Conservation (phyloP, 2,329 filamentous ascomycete species). For the Colletotrichum lindemuthianum region DNA sequence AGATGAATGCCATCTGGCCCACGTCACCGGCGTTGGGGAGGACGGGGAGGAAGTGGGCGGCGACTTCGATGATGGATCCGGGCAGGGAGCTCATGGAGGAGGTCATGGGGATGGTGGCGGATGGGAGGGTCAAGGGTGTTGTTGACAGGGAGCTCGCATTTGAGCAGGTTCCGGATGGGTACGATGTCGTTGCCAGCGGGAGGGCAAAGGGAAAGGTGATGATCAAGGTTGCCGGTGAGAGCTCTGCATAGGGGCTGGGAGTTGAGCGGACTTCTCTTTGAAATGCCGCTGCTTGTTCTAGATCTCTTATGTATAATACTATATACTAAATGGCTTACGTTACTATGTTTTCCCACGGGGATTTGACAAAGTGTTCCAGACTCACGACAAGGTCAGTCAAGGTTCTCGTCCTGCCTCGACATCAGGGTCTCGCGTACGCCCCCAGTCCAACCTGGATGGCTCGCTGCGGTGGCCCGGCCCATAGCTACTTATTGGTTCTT, state of each 20-base stretch:
- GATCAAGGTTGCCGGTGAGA: constrained; percentile 43
- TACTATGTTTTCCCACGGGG: too few species aligned
- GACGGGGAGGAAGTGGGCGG: constrained; percentile 48
- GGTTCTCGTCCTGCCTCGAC: too few species aligned
- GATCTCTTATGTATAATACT: background rate
- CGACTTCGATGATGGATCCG: constrained; percentile 47
- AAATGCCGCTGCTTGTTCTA: background rate
- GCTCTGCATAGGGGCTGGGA: background rate
- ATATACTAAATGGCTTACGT: too few species aligned
- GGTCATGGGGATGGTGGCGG: constrained; percentile 45
- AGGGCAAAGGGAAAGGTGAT: constrained; percentile 52
- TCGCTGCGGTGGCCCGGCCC: too few species aligned
- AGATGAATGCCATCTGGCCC: constrained; percentile 52
- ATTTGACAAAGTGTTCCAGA: too few species aligned
- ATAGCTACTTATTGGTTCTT: too few species aligned
- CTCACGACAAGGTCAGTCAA: too few species aligned
- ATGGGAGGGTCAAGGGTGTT: constrained; percentile 47
- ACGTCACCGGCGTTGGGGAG: constrained; percentile 48
- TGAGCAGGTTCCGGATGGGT: constrained; percentile 49
- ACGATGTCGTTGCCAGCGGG: constrained; percentile 45
- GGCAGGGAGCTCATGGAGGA: constrained; percentile 45
- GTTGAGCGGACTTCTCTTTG: background rate
- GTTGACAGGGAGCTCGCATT: constrained; percentile 51
- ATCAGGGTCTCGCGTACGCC: too few species aligned
- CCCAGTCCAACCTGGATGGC: too few species aligned